phyloP scores from a whole-genome alignment of 2,329 filamentous ascomycete genomes.

The Zymoseptoria crescenta region DNA sequence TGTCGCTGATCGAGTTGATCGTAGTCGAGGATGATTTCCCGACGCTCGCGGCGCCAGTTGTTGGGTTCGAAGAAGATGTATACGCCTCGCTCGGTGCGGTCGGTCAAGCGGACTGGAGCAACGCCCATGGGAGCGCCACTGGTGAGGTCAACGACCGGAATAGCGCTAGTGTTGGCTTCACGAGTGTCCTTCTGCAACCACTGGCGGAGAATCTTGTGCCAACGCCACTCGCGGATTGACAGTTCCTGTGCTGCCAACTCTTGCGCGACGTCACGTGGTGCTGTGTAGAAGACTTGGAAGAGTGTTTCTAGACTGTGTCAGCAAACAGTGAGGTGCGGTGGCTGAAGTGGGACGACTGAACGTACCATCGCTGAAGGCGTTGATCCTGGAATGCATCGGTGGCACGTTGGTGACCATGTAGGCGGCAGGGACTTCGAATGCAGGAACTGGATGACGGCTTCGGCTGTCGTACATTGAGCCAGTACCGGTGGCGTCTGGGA shows the following conservation, averaged over 20 bases:
- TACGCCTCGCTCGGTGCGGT: conserved; percentile 43
- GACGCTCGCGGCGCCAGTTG: conserved; percentile 46
- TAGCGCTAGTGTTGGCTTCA: conserved; percentile 25
- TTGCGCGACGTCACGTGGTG: conserved; percentile 57
- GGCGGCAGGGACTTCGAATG: conserved; percentile 55
- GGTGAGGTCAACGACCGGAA: conserved; percentile 23
- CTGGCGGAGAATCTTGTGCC: conserved; percentile 46
- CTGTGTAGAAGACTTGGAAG: conserved; percentile 63
- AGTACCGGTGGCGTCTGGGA: conserved; percentile 39
- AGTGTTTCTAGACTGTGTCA: conserved; percentile 48
- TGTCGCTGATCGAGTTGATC: conserved; percentile 43
- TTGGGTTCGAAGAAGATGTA: conserved; percentile 49
- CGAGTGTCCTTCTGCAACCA: conserved; percentile 50
- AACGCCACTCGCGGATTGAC: conserved; percentile 46
- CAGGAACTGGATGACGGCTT: conserved; percentile 51
- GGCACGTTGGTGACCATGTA: conserved; percentile 62
- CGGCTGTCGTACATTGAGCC: conserved; percentile 36
- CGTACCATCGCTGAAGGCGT: conserved; percentile 30
- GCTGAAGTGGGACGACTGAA: not conserved
- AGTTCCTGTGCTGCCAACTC: conserved; percentile 58
- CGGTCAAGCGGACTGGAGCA: conserved; percentile 38
- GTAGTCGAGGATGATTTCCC: conserved; percentile 47
- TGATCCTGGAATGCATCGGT: conserved; percentile 40
- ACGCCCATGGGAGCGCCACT: conserved; percentile 19
- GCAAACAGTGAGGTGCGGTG: not conserved